Conservation (phyloP, 371 early-diverging fungal genomes). For the Mycotypha africana region DNA sequence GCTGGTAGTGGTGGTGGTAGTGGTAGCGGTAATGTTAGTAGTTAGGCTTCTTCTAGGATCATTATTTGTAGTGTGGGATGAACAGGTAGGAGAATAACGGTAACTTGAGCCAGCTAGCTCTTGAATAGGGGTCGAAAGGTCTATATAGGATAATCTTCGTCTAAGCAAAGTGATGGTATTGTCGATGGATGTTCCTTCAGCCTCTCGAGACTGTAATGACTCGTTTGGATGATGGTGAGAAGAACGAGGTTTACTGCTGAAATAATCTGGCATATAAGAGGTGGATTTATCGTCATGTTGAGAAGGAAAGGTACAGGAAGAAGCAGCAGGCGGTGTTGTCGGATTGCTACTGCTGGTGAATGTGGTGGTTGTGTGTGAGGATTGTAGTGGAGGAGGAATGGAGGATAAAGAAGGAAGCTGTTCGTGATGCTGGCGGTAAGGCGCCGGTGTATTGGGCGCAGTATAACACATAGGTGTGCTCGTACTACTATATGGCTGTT, state of each 20-base stretch:
- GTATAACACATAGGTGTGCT: background rate
- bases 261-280: too few relatives aligned
- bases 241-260: too few relatives aligned
- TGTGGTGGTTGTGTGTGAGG: too few relatives aligned
- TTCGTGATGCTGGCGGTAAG: background rate
- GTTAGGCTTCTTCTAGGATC: too few relatives aligned
- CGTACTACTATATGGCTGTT: background rate
- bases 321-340: background rate
- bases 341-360: too few relatives aligned
- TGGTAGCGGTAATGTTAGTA: background rate
- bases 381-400: background rate
- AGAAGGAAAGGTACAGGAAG: too few relatives aligned
- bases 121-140: conserved; percentile 15
- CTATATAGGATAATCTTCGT: conserved; percentile 6
- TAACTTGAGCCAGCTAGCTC: conserved; percentile 2
- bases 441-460: background rate
- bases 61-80: background rate
- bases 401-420: background rate
- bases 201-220: too few relatives aligned
- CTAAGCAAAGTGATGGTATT: background rate
- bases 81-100: background rate
- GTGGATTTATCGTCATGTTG: too few relatives aligned
- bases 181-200: background rate
- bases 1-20: background rate
- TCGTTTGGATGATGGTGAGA: too few relatives aligned